phyloP scores from a whole-genome alignment of 1,139 yeast species.

The Saccharomyces hybrid region DNA sequence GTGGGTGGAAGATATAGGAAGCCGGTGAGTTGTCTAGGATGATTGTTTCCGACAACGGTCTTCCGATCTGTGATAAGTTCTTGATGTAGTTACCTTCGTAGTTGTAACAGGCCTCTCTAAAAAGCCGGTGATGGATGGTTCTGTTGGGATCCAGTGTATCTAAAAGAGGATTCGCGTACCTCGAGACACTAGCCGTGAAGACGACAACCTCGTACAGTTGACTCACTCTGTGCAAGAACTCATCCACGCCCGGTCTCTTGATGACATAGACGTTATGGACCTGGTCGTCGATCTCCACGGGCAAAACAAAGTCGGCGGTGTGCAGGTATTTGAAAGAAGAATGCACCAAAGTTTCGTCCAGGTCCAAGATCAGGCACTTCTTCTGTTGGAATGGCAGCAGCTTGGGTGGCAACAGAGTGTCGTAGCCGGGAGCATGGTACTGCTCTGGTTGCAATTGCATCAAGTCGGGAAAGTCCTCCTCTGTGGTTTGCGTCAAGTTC shows the following conservation, averaged over 20 bases:
- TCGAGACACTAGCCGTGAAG: conserved; percentile 90
- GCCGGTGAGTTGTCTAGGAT: conserved; percentile 97
- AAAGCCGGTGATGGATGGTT: conserved; percentile 81
- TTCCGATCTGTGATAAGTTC: conserved; percentile 85
- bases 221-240: conserved; percentile 76
- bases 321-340: conserved; percentile 87
- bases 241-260: conserved; percentile 97
- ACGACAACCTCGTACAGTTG: conserved; percentile 89
- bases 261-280: conserved; percentile 92
- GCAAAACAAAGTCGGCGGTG: conserved; percentile 92
- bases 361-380: conserved; percentile 83
- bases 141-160: conserved; percentile 66
- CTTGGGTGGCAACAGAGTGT: conserved; percentile 54
- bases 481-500: conserved; percentile 12
- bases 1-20: conserved; percentile 93
- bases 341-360: conserved; percentile 95
- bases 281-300: conserved; percentile 84
- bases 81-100: conserved; percentile 91
- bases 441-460: conserved; percentile 65
- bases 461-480: conserved; percentile 40
- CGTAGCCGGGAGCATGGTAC: conserved; percentile 51
- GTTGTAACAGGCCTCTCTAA: conserved; percentile 76
- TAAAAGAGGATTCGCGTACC: conserved; percentile 91
- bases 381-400: conserved; percentile 40
- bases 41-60: conserved; percentile 78